Evolutionary conservation across 768 basidiomycete genomes (phyloP).

Genomic region (Termitomyces sp.): DNA sequence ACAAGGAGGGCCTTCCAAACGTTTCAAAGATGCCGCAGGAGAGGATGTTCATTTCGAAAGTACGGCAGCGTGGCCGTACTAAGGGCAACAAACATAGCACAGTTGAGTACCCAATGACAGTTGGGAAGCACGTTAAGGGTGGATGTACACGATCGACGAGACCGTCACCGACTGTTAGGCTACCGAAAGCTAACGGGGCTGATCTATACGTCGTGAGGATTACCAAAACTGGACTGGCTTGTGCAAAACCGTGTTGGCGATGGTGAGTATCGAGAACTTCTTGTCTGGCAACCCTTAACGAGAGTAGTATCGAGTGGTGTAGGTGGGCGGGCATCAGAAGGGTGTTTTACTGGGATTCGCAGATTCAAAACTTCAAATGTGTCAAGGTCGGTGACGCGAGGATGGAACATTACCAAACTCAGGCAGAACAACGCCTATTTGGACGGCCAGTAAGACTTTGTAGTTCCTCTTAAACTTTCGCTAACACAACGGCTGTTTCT

Average conservation of each 20-base stretch:
- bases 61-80: neutral
- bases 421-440: conserved; percentile 38
- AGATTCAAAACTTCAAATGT: conserved; percentile 27
- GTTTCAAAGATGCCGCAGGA: neutral
- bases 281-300: neutral
- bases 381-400: conserved; percentile 42
- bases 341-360: conserved; percentile 49
- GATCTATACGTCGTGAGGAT: conserved; percentile 53
- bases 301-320: conserved; percentile 45
- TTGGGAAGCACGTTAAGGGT: neutral
- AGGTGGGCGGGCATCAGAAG: conserved; percentile 54
- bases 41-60: neutral
- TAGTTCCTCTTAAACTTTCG: neutral
- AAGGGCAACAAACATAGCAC: neutral
- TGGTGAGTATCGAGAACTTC: conserved; percentile 21
- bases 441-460: conserved; percentile 12
- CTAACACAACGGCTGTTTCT: neutral
- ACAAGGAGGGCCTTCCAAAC: neutral
- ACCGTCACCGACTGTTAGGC: conserved; percentile 1
- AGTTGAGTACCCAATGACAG: neutral
- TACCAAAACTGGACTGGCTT: conserved; percentile 46
- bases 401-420: conserved; percentile 40
- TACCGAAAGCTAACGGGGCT: conserved; percentile 43
- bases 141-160: neutral
- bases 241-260: conserved; percentile 51